Evolutionary conservation across 306 rosid genomes (phyloP), one percentile per base, ranked within the genome.

Genomic region (Malus fusca): DNA sequence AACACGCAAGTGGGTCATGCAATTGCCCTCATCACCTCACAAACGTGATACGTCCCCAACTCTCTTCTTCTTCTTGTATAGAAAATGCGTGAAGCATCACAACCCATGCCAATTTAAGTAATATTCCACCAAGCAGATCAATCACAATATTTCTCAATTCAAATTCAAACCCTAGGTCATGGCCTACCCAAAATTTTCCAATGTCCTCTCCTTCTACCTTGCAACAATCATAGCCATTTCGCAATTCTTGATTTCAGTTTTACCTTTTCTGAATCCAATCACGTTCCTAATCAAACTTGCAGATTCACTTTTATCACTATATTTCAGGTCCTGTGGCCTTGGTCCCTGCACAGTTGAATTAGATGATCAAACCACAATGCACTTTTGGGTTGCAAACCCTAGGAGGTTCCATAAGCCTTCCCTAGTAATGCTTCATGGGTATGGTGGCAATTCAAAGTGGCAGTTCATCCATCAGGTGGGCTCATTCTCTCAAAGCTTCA

Each of bases 361-460:
- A 19, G 87, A 82, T 51, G 74, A 80, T 19, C 79, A 78, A 55
- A 87, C 87, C 63, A 79, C 74, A 35, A 61, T 85, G 81, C 84
- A 87, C 11, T 82, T 87, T 44, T 83, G 84, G 87, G 43, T 52
- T 19, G 71, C 88, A 4, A 78, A 68, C 5, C 77, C 35, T 14
- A 58, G 51, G 11, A 66, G 71, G 12, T 52, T 31, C 1, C 7
- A 81, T 19, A 76, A 76, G 65, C 82, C 85, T 10, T 61, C 51
- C 52, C 52, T 83, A 11, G 67, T 69, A 12, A 69, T 85, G 61
- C 62, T 87, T 65, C 90, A 87, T 61, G 84, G 90, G 18, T 87
- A 77, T 40, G 87, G 85, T 14, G 88, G 85, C 25, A 80, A 79
- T 15, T 75, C 85, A 6, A 61, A 66, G 62, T 87, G 88, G 85